A percentile compares a stretch with the other conserved stretches of the same genome.
Conservation (phyloP, 495 filamentous ascomycete genomes). For the Aspergillus bridgeri region DNA sequence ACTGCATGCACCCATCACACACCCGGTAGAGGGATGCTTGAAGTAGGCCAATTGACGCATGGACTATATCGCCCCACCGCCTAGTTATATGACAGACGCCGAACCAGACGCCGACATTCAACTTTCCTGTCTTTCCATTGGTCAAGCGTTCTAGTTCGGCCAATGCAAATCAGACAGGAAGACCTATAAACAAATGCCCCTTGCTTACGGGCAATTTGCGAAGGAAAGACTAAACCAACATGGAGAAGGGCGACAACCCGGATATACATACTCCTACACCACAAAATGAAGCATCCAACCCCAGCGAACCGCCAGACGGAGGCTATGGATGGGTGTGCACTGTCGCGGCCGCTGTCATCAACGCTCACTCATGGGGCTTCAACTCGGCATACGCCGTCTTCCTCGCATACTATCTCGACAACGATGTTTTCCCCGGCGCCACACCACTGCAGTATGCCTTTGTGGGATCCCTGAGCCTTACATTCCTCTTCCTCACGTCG, state of each 20-base stretch:
- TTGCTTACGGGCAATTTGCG: neutral
- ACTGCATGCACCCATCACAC: no score
- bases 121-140: neutral
- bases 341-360: conserved; percentile 47
- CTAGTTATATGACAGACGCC: no score
- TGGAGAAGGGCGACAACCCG: no score
- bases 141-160: neutral
- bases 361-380: conserved; percentile 59
- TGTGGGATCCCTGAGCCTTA: conserved; percentile 61
- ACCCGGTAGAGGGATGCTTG: no score
- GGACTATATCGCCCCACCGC: no score
- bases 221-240: no score
- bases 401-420: conserved; percentile 59
- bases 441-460: conserved; percentile 60
- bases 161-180: neutral
- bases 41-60: no score
- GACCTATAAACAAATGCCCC: neutral
- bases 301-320: conserved; percentile 44
- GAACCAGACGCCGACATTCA: neutral
- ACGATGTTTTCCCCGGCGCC: conserved; percentile 48
- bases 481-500: conserved; percentile 53
- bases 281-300: no score
- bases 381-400: conserved; percentile 60
- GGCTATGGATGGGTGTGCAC: conserved; percentile 64
- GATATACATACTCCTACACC: no score